Conservation (phyloP, 345 rosid species). For the Linum tenue region DNA sequence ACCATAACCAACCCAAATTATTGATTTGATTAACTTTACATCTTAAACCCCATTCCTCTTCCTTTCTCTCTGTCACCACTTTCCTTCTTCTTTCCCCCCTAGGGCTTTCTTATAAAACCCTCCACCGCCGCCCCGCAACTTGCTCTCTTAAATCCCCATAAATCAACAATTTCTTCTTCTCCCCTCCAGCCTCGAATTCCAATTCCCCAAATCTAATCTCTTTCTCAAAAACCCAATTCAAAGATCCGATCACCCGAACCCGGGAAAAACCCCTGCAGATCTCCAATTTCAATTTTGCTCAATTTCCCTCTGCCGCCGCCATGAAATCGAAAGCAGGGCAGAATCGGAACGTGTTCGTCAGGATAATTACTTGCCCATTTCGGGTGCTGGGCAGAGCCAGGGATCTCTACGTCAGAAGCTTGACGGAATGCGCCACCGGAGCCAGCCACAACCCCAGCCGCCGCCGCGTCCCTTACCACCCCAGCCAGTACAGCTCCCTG, state of each 20-base stretch:
- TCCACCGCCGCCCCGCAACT: background rate
- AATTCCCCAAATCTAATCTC: too few species aligned
- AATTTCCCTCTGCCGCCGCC: background rate
- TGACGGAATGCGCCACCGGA: constrained; percentile 36
- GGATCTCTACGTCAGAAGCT: constrained; percentile 60
- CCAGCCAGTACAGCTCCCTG: constrained; percentile 16
- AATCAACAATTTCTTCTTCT: too few species aligned
- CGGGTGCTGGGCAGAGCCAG: constrained; percentile 48
- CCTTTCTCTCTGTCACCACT: background rate
- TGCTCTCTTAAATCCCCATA: too few species aligned
- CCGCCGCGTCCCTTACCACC: constrained; percentile 1
- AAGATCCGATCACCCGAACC: background rate
- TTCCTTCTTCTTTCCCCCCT: background rate
- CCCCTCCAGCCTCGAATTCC: too few species aligned
- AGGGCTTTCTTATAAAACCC: background rate
- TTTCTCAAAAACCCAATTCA: too few species aligned
- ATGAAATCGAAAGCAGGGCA: constrained; percentile 26
- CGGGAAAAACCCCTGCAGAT: background rate
- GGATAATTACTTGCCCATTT: constrained; percentile 35
- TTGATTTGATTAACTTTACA: too few species aligned
- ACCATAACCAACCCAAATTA: too few species aligned
- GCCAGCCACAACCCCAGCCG: constrained; percentile 16
- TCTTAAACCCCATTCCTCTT: background rate
- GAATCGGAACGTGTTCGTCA: constrained; percentile 39
- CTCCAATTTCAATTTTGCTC: background rate